Evolutionary conservation across 1,284 basidiomycete species (phyloP).

Genomic region (Ganoderma meredithae): DNA sequence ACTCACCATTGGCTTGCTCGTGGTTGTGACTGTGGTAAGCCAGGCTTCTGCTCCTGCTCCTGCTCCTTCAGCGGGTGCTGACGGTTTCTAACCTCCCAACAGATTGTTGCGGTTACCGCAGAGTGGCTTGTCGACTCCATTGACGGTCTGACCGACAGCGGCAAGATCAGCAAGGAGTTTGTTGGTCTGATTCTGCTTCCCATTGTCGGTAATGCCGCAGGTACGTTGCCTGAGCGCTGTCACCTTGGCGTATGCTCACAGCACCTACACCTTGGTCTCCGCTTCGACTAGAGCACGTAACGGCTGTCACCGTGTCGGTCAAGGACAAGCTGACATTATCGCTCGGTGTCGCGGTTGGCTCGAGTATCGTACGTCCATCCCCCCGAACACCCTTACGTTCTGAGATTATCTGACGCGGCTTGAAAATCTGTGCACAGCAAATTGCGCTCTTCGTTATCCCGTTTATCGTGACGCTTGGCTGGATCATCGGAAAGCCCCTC

Average conservation of each 20-base stretch:
- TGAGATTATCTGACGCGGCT: neutral
- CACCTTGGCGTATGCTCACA: conserved; percentile 1
- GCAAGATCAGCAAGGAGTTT: conserved; percentile 76
- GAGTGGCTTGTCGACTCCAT: conserved; percentile 88
- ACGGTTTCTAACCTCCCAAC: conserved; percentile 6
- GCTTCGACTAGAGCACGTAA: conserved; percentile 72
- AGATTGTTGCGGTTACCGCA: conserved; percentile 84
- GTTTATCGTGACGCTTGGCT: conserved; percentile 69
- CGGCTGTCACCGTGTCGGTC: conserved; percentile 87
- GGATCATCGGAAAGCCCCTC: conserved; percentile 72
- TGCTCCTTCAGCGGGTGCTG: neutral
- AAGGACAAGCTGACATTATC: conserved; percentile 81
- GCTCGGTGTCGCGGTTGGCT: conserved; percentile 88
- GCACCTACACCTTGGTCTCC: neutral
- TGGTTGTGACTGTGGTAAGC: conserved; percentile 70
- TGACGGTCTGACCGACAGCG: conserved; percentile 61
- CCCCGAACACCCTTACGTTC: neutral
- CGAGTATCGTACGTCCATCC: conserved; percentile 75
- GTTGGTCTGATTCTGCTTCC: conserved; percentile 89
- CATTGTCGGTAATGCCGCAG: conserved; percentile 86
- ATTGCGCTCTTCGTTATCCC: conserved; percentile 88
- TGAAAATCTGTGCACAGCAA: conserved; percentile 60
- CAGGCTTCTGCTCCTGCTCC: neutral
- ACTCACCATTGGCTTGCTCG: conserved; percentile 62
- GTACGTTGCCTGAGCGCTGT: conserved; percentile 43